Base-by-base conservation (phyloP, 2,329 filamentous ascomycete genomes). In the Botrytis porri region DNA sequence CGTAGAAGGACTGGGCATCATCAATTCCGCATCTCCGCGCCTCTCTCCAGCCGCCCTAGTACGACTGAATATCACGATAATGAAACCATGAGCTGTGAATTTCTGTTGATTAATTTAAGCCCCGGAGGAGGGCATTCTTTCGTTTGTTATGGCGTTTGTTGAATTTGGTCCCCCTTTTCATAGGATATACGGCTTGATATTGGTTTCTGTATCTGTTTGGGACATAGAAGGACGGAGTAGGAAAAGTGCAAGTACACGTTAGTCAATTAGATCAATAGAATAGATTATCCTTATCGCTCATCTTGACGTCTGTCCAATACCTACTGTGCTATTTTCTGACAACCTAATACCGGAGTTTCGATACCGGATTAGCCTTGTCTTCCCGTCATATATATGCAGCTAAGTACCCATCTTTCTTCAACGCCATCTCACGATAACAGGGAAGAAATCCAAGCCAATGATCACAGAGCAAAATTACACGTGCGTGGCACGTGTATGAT, bases 211-310 rank as follows among this genome's bases (percentile, higher is more conserved):
- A 54, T 51, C 43, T 66, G 20, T 48, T 51, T 65, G 4, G 12
- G 29, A 66, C 35, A 66, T 51, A 66, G 63, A 63, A 41, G 37
- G 39, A 37, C 32, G 43, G 43, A 32, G 20, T 48, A 25, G 20
- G 29, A 65, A 65, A 65, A 51, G 43, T 51, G 8, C 63, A 12
- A 66, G 29, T n/a, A 51, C 32, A 51, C 32, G 43, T 37, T 37
- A 37, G 43, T 66, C 43, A 48, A n/a, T 51, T 51, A 66, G 63
- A 66, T 66, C 41, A 37, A 66, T 48, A 51, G 43, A 66, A 66
- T 25, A 51, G 10, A 66, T n/a, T 66, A 51, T 51, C 22, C 39
- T 66, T n/a, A 66, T 32, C 43, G 29, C 7, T 35, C 29, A 7
- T 16, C 29, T 51, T 37, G 32, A 66, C n/a, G 22, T 51, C 29